phyloP scores from a whole-genome alignment of 2,329 filamentous ascomycete species.

The Orbilia ellipsospora region DNA sequence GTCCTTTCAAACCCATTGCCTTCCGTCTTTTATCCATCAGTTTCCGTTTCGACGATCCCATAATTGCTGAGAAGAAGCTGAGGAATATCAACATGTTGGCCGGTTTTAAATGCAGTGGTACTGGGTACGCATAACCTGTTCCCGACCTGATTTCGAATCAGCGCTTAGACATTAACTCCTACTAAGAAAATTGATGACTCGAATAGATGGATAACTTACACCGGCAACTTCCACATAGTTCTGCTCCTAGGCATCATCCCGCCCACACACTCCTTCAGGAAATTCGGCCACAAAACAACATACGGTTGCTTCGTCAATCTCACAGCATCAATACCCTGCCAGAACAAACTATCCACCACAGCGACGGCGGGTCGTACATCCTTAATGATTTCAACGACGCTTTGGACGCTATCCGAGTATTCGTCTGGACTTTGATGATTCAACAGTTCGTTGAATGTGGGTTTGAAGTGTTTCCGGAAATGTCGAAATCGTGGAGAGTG shows the following conservation, averaged over 20 bases:
- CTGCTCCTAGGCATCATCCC: constrained; percentile 42
- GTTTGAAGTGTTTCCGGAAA: constrained; percentile 52
- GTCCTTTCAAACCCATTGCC: constrained; percentile 45
- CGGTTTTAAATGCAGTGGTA: constrained; percentile 41
- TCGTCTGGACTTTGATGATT: constrained; percentile 50
- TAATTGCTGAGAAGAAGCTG: constrained; percentile 34
- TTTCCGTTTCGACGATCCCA: constrained; percentile 39
- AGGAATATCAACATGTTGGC: constrained; percentile 50
- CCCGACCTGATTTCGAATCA: constrained; percentile 26
- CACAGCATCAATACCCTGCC: constrained; percentile 49
- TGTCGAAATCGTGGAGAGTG: constrained; percentile 42
- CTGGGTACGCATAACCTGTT: constrained; percentile 53
- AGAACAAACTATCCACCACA: constrained; percentile 50
- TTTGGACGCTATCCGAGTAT: constrained; percentile 47
- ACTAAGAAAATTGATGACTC: no score
- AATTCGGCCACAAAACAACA: constrained; percentile 51
- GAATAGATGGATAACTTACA: constrained; percentile 21
- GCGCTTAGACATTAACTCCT: background rate
- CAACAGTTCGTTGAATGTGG: constrained; percentile 37
- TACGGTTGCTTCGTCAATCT: constrained; percentile 43
- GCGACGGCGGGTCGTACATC: constrained; percentile 44
- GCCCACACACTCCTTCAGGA: constrained; percentile 52
- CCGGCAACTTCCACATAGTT: constrained; percentile 44
- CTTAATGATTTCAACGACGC: constrained; percentile 50
- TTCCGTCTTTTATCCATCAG: constrained; percentile 36